Evolutionary conservation across 1,139 yeast species (phyloP).

Genomic region (Blastobotrys illinoisensis): DNA sequence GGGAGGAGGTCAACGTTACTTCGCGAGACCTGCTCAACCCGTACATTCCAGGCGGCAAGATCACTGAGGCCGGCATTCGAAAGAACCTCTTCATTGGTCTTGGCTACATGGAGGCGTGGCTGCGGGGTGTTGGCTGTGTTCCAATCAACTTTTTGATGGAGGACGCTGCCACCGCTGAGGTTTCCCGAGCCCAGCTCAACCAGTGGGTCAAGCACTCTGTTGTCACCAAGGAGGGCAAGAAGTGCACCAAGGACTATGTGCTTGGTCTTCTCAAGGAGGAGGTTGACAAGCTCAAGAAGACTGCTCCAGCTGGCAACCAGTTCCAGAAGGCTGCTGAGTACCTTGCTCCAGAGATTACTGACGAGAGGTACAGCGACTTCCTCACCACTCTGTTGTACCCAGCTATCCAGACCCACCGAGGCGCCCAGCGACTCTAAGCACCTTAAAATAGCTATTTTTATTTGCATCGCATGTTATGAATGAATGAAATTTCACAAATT

Average conservation of each 20-base stretch:
- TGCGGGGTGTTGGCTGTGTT: constrained; percentile 72
- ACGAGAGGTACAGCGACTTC: constrained; percentile 61
- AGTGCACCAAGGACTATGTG: constrained; percentile 54
- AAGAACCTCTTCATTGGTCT: constrained; percentile 67
- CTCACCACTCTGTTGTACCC: constrained; percentile 45
- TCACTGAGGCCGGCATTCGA: constrained; percentile 70
- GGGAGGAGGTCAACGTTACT: constrained; percentile 44
- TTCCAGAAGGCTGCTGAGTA: constrained; percentile 49
- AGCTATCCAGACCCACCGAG: constrained; percentile 20
- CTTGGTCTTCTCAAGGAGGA: constrained; percentile 55
- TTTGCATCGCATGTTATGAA: background rate
- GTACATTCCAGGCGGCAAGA: constrained; percentile 56
- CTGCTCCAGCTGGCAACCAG: constrained; percentile 50
- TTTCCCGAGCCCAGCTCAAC: constrained; percentile 74
- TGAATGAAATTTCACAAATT: background rate
- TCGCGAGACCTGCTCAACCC: constrained; percentile 70
- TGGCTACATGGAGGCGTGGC: constrained; percentile 79
- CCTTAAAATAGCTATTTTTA: constrained; percentile 15
- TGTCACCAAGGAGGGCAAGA: constrained; percentile 53
- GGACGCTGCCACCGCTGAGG: constrained; percentile 86
- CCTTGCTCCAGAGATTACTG: constrained; percentile 62
- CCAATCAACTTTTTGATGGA: constrained; percentile 83
- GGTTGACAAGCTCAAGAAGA: constrained; percentile 48
- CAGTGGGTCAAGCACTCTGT: constrained; percentile 81
- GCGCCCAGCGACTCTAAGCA: constrained; percentile 21